phyloP scores from a whole-genome alignment of 169 alveolate species.

The Theileria luwenshuni region DNA sequence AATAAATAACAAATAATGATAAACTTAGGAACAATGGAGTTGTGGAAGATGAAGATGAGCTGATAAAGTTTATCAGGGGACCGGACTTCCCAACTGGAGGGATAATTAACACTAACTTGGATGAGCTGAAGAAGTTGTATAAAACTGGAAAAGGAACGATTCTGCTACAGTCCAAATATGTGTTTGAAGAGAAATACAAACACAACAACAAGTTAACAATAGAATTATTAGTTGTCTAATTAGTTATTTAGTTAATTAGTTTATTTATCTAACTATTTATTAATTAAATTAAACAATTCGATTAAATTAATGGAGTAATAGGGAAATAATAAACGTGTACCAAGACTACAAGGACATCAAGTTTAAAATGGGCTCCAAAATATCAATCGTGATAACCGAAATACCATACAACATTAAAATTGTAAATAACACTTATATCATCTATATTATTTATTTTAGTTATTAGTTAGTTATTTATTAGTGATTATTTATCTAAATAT shows the following conservation, averaged over 20 bases:
- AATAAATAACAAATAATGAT: neutral
- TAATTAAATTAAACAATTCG: no score
- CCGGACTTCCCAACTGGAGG: slow-evolving; percentile 89
- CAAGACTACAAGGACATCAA: slow-evolving; percentile 17
- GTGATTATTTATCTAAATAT: no score
- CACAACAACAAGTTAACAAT: neutral
- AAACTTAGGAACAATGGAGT: slow-evolving; percentile 36
- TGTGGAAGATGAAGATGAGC: slow-evolving; percentile 54
- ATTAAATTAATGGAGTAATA: no score
- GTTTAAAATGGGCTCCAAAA: slow-evolving; percentile 56
- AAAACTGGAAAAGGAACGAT: slow-evolving; percentile 78
- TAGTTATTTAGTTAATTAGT: no score
- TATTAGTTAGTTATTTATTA: neutral
- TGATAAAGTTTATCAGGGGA: slow-evolving; percentile 66
- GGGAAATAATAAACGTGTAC: slow-evolving; percentile 38
- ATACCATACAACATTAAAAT: slow-evolving; percentile 61
- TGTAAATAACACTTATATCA: slow-evolving; percentile 2
- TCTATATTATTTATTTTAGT: neutral
- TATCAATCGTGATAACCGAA: slow-evolving; percentile 54
- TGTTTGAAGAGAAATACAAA: slow-evolving; percentile 46
- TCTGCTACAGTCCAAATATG: slow-evolving; percentile 56
- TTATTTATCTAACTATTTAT: no score
- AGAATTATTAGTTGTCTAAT: no score
- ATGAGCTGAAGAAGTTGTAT: slow-evolving; percentile 61
- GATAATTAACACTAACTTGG: slow-evolving; percentile 63